These are phyloP conservation scores for Penicillium sclerotigenum DNA, from an alignment of 2,329 filamentous ascomycete species.

Conservation along the genomic window DNA sequence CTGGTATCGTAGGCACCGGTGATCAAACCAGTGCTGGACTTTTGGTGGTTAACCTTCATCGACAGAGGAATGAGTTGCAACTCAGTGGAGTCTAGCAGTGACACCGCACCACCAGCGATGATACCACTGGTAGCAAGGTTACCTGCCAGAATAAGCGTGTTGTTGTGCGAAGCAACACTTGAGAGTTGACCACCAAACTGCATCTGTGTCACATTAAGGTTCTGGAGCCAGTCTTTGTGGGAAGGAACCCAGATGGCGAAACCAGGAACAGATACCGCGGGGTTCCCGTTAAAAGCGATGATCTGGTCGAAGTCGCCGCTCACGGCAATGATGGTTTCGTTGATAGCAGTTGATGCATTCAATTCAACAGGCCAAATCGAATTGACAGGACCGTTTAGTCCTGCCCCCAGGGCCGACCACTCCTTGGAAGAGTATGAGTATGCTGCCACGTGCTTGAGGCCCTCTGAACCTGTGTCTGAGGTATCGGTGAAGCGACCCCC, in stretches of 20 bases:
- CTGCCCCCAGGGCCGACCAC: conserved; percentile 79
- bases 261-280: conserved; percentile 62
- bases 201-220: conserved; percentile 63
- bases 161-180: conserved; percentile 61
- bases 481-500: conserved; percentile 83
- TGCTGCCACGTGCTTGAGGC: conserved; percentile 70
- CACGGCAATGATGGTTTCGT: conserved; percentile 73
- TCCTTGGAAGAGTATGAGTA: conserved; percentile 66
- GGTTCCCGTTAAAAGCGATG: conserved; percentile 61
- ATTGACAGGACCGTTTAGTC: conserved; percentile 75
- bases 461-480: conserved; percentile 56
- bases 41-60: conserved; percentile 48
- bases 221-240: conserved; percentile 79
- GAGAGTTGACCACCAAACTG: conserved; percentile 70
- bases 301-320: conserved; percentile 77
- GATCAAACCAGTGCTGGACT: conserved; percentile 48
- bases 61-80: conserved; percentile 41
- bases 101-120: conserved; percentile 68
- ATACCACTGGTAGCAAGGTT: conserved; percentile 73
- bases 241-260: conserved; percentile 94
- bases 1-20: conserved; percentile 74
- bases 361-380: conserved; percentile 73
- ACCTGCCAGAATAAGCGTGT: conserved; percentile 71
- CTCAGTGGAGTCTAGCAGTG: conserved; percentile 50
- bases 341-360: conserved; percentile 67